phyloP scores from a whole-genome alignment of 2,329 filamentous ascomycete genomes.

The Aspergillus sergii region DNA sequence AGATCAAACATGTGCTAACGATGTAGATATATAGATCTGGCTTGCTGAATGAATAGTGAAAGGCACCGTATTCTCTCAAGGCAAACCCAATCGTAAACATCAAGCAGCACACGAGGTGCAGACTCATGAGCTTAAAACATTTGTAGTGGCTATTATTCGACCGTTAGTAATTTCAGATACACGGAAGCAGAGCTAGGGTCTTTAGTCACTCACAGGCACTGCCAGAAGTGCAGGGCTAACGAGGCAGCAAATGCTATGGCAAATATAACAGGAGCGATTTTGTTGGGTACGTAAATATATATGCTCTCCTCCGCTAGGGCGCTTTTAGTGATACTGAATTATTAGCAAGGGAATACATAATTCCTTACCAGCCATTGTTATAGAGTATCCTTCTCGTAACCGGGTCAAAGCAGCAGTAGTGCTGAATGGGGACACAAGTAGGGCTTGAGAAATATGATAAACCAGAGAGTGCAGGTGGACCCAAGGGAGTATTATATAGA shows the following conservation, averaged over 20 bases:
- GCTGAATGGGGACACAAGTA: background rate
- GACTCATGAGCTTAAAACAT: slow-evolving; percentile 57
- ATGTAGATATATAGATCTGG: slow-evolving; percentile 49
- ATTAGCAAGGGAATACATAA: background rate
- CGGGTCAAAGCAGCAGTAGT: background rate
- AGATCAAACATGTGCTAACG: slow-evolving; percentile 44
- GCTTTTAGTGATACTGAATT: background rate
- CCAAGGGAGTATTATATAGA: background rate
- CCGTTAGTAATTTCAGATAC: background rate
- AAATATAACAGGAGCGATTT: slow-evolving; percentile 58
- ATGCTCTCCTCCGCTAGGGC: slow-evolving; percentile 31
- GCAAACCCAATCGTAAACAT: slow-evolving; percentile 61
- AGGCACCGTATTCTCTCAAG: slow-evolving; percentile 56
- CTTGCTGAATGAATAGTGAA: slow-evolving; percentile 47
- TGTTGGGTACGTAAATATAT: slow-evolving; percentile 58
- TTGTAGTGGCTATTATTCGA: slow-evolving; percentile 53
- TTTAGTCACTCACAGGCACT: slow-evolving; percentile 54
- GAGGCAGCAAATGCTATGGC: slow-evolving; percentile 48
- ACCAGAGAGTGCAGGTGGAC: background rate
- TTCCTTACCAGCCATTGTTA: background rate
- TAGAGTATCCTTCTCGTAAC: background rate
- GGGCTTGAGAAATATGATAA: background rate
- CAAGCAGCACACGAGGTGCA: slow-evolving; percentile 58
- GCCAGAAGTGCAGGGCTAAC: slow-evolving; percentile 51
- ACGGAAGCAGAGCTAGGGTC: background rate